Evolutionary conservation across 352 stramenopile species (phyloP).

Genomic region (Pythium apleroticum): DNA sequence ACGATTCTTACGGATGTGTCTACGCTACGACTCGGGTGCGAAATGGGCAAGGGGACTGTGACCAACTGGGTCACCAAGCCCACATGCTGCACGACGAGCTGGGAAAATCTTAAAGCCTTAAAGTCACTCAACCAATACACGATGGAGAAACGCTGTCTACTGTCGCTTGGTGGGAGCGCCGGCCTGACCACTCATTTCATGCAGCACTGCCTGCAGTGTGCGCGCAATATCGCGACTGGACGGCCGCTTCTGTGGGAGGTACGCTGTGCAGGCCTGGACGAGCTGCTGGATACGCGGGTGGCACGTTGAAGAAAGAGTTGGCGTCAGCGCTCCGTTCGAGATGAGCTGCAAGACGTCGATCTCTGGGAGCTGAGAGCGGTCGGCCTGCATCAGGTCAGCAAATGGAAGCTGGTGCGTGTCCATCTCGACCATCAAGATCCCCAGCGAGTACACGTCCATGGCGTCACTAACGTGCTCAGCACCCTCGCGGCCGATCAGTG

Average conservation of each 20-base stretch:
- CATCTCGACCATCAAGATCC: slow-evolving; percentile 69
- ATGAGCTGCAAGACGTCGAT: slow-evolving; percentile 71
- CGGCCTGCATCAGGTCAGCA: slow-evolving; percentile 64
- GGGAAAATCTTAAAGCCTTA: slow-evolving; percentile 4
- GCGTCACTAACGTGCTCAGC: slow-evolving; percentile 37
- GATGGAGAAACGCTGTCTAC: background rate
- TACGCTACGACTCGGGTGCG: background rate
- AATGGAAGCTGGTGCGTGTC: slow-evolving; percentile 73
- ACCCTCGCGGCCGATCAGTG: slow-evolving; percentile 53
- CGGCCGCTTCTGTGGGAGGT: slow-evolving; percentile 34
- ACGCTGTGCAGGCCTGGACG: slow-evolving; percentile 34
- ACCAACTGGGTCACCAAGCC: background rate
- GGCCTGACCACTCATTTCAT: slow-evolving; percentile 12
- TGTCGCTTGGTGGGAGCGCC: background rate
- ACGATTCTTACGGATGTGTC: slow-evolving; percentile 1
- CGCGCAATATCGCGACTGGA: slow-evolving; percentile 25
- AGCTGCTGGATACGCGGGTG: slow-evolving; percentile 51
- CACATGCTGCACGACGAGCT: background rate
- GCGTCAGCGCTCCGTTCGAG: slow-evolving; percentile 52
- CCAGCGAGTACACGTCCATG: slow-evolving; percentile 68
- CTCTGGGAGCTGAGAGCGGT: slow-evolving; percentile 50
- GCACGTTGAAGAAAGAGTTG: slow-evolving; percentile 52
- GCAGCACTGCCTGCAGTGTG: slow-evolving; percentile 17
- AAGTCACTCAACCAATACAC: background rate
- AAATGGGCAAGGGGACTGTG: background rate